Conservation (phyloP, 495 filamentous ascomycete species). For the Aspergillus steynii region DNA sequence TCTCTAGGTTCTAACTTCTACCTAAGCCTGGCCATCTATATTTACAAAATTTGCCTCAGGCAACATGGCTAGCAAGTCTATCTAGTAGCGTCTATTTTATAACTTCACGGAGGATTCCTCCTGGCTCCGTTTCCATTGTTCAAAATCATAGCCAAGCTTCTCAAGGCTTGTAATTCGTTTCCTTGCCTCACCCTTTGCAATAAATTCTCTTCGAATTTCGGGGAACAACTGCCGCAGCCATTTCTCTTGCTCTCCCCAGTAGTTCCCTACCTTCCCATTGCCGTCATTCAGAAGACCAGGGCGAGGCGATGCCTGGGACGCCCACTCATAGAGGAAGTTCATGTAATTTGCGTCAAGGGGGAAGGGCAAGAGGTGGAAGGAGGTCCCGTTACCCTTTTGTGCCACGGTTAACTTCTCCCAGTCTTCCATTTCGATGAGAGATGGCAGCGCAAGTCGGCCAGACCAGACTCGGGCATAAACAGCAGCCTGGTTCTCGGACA, state of each 20-base stretch:
- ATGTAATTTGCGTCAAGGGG: conserved; percentile 78
- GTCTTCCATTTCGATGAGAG: conserved; percentile 57
- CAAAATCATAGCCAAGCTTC: conserved; percentile 63
- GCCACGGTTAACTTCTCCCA: conserved; percentile 57
- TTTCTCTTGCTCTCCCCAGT: conserved; percentile 64
- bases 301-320: conserved; percentile 41
- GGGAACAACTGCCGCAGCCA: conserved; percentile 61
- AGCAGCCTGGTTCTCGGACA: conserved; percentile 76
- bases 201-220: conserved; percentile 57
- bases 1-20: not conserved
- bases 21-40: not conserved
- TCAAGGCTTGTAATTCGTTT: conserved; percentile 46
- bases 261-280: conserved; percentile 62
- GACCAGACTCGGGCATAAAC: conserved; percentile 76
- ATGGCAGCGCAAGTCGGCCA: conserved; percentile 63
- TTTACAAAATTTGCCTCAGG: not conserved
- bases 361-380: conserved; percentile 68
- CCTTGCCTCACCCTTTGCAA: conserved; percentile 45
- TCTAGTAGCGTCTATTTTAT: conserved; percentile 5
- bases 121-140: conserved; percentile 35
- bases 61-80: conserved; percentile 5
- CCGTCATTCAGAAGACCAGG: conserved; percentile 45
- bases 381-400: conserved; percentile 47
- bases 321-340: conserved; percentile 67
- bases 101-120: not conserved